Conservation (phyloP, 495 filamentous ascomycete species). For the Lindgomyces ingoldianus region DNA sequence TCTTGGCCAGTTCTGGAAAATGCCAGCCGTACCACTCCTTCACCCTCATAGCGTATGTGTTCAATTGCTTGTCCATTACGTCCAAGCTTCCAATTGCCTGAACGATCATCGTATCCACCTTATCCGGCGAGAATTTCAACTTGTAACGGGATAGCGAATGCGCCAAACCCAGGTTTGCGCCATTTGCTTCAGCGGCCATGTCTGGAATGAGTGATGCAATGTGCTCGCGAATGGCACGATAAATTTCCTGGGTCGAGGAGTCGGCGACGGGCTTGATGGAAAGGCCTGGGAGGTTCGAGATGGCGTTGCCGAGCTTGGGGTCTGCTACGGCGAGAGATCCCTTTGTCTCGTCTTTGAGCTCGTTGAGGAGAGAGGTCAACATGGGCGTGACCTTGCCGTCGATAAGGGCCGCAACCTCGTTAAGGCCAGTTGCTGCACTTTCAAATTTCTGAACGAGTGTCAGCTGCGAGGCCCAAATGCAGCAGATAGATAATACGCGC, state of each 20-base stretch:
- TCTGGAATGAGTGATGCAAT: slow-evolving; percentile 88
- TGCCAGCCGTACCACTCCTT: slow-evolving; percentile 99
- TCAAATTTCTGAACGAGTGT: slow-evolving; percentile 69
- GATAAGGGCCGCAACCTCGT: slow-evolving; percentile 82
- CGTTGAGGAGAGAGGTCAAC: slow-evolving; percentile 74
- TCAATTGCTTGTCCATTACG: slow-evolving; percentile 97
- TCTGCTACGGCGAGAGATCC: slow-evolving; percentile 92
- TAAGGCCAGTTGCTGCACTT: slow-evolving; percentile 79
- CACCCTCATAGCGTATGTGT: slow-evolving; percentile 97
- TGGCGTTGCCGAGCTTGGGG: slow-evolving; percentile 87
- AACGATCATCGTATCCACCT: slow-evolving; percentile 99
- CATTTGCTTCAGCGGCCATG: slow-evolving; percentile 79
- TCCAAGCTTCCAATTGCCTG: slow-evolving; percentile 93
- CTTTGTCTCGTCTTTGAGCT: slow-evolving; percentile 97
- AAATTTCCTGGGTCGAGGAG: slow-evolving; percentile 80
- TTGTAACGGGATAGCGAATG: slow-evolving; percentile 98
- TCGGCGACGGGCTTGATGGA: slow-evolving; percentile 85
- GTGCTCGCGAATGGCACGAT: slow-evolving; percentile 89
- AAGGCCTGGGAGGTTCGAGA: slow-evolving; percentile 87
- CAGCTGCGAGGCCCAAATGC: neutral
- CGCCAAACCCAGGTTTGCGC: slow-evolving; percentile 93
- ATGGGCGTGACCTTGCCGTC: slow-evolving; percentile 95
- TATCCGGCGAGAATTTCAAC: slow-evolving; percentile 97
- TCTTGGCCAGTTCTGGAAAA: slow-evolving; percentile 95
- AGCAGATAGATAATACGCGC: too few relatives aligned